Evolutionary conservation across 1,139 yeast genomes (phyloP).

Genomic region (Kluyveromyces sp.): DNA sequence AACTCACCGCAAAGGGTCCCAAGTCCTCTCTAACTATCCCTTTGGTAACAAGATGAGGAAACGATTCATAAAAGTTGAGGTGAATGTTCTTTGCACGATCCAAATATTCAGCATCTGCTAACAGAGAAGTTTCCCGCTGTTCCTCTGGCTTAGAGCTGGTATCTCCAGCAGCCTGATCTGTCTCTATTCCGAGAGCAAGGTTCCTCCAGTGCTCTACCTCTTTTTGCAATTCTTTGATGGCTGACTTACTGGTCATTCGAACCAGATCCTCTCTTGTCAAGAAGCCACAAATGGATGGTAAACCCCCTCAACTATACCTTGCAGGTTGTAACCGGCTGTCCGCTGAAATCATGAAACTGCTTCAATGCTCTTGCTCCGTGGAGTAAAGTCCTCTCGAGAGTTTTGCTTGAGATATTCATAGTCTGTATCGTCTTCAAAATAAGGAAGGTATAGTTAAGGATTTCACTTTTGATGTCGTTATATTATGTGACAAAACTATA

Average conservation of each 20-base stretch:
- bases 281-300: no score
- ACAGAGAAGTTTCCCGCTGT: background rate
- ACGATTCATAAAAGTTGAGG: constrained; percentile 5
- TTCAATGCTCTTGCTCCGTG: no score
- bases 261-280: background rate
- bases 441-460: no score
- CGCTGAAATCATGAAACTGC: no score
- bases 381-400: no score
- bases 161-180: background rate
- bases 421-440: no score
- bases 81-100: background rate
- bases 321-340: no score
- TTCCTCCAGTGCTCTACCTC: constrained; percentile 26
- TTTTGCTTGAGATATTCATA: no score
- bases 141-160: background rate
- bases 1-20: constrained; percentile 3
- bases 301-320: no score
- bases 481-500: no score
- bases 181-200: constrained; percentile 2
- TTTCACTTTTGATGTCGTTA: no score
- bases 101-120: background rate
- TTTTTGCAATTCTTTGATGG: constrained; percentile 24
- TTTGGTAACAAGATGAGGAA: constrained; percentile 4
- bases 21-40: constrained; percentile 4
- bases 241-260: constrained; percentile 18